Conservation (phyloP, 345 rosid genomes). For the Murraya koenigii region DNA sequence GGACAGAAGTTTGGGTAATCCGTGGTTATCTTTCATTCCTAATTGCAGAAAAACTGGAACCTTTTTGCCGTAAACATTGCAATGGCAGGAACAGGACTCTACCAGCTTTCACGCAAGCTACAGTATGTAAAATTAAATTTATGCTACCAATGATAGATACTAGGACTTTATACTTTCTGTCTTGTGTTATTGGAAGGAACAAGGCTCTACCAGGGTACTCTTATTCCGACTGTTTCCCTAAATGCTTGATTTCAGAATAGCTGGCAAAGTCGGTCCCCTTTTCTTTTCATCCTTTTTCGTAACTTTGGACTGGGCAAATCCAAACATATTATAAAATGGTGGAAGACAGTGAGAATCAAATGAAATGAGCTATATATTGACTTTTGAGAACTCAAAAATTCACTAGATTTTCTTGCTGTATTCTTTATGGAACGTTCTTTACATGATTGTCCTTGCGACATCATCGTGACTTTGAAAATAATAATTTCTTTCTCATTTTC, state of each 20-base stretch:
- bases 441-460: neutral
- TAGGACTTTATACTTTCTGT: neutral
- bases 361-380: neutral
- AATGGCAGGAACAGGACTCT: conserved; percentile 83
- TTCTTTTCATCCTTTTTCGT: neutral
- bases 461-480: neutral
- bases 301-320: neutral
- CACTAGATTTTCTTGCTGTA: neutral
- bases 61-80: conserved; percentile 81
- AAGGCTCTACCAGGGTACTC: neutral
- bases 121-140: conserved; percentile 42
- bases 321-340: neutral
- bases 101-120: conserved; percentile 79
- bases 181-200: neutral
- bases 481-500: conserved; percentile 3
- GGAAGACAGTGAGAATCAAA: neutral
- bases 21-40: conserved; percentile 1
- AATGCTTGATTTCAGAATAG: neutral
- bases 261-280: no score
- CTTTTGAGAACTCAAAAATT: neutral
- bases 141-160: neutral
- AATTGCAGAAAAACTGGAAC: conserved; percentile 91
- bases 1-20: neutral
- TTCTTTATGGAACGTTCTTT: neutral
- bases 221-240: neutral